Conservation (phyloP, 805 yeast genomes). For the Candida peoriensis region DNA sequence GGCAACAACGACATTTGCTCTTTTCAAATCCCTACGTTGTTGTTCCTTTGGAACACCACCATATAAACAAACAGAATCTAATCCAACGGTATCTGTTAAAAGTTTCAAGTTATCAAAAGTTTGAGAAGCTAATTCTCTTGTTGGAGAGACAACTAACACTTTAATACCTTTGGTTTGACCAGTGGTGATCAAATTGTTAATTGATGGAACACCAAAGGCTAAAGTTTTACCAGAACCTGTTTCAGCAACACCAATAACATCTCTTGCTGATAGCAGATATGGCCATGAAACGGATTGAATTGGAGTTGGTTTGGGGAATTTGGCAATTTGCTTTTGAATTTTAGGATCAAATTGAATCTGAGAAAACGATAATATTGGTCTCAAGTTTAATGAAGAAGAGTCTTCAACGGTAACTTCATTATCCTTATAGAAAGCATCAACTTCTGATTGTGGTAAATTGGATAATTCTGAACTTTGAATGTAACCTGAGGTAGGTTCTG, state of each 20-base stretch:
- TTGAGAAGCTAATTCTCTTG: constrained; percentile 96
- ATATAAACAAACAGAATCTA: constrained; percentile 79
- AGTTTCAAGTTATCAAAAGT: constrained; percentile 74
- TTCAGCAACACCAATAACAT: constrained; percentile 96
- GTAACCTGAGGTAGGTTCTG: constrained; percentile 20
- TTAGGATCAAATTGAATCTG: constrained; percentile 52
- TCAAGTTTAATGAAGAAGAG: constrained; percentile 42
- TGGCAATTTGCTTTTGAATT: constrained; percentile 55
- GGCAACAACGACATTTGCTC: constrained; percentile 81
- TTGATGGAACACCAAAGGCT: constrained; percentile 98
- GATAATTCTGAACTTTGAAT: constrained; percentile 36
- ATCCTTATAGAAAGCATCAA: constrained; percentile 55
- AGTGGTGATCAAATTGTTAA: constrained; percentile 50
- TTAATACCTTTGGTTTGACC: constrained; percentile 44
- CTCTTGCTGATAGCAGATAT: constrained; percentile 67
- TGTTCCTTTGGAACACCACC: constrained; percentile 98
- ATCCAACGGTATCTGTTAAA: constrained; percentile 54
- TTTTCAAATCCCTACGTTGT: constrained; percentile 66
- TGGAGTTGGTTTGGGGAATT: constrained; percentile 90
- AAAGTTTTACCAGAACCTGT: constrained; percentile 98
- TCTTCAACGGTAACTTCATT: constrained; percentile 83
- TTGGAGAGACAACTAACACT: constrained; percentile 88
- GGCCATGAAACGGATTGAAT: constrained; percentile 97
- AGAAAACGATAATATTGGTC: constrained; percentile 68
- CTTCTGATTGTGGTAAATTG: constrained; percentile 44